Conservation (phyloP, 2,329 filamentous ascomycete genomes). For the Fusarium pilosicola region DNA sequence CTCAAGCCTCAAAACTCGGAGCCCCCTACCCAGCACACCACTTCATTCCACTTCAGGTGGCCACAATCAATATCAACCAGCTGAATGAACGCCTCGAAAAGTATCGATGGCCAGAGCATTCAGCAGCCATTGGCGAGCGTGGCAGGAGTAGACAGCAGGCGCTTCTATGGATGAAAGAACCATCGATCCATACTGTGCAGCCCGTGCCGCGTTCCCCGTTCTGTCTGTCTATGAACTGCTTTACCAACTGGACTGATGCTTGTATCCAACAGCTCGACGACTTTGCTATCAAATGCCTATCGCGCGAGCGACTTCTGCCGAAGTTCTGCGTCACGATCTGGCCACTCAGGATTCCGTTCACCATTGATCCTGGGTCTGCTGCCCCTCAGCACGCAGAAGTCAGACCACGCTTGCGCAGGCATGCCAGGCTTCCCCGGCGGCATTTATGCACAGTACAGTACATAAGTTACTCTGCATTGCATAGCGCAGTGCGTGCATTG, state of each 20-base stretch:
- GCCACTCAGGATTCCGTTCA: slow-evolving; percentile 30
- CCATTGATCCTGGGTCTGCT: slow-evolving; percentile 19
- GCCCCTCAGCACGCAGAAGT: slow-evolving; percentile 35
- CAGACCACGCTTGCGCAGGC: slow-evolving; percentile 38
- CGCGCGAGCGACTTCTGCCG: slow-evolving; percentile 21
- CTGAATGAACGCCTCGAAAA: slow-evolving; percentile 9
- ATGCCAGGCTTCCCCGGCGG: slow-evolving; percentile 26
- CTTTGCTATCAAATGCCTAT: slow-evolving; percentile 7
- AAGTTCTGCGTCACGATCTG: slow-evolving; percentile 41
- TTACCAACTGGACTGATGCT: slow-evolving; percentile 5
- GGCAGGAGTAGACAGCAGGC: not conserved
- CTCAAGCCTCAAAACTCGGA: slow-evolving; percentile 2
- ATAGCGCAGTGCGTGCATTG: slow-evolving; percentile 16
- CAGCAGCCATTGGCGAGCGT: slow-evolving; percentile 16
- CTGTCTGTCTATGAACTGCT: slow-evolving; percentile 17
- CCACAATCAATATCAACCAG: slow-evolving; percentile 4
- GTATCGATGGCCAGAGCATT: not conserved
- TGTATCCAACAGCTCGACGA: not conserved
- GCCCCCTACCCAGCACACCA: slow-evolving; percentile 19
- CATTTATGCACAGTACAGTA: slow-evolving; percentile 7
- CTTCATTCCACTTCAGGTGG: slow-evolving; percentile 20
- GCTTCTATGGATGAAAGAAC: not conserved
- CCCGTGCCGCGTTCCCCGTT: not conserved
- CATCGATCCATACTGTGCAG: not conserved
- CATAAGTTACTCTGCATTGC: slow-evolving; percentile 13